Evolutionary conservation across 2,329 filamentous ascomycete genomes (phyloP), one percentile per base, ranked within the genome.

Genomic region (Fusarium xyrophilum): DNA sequence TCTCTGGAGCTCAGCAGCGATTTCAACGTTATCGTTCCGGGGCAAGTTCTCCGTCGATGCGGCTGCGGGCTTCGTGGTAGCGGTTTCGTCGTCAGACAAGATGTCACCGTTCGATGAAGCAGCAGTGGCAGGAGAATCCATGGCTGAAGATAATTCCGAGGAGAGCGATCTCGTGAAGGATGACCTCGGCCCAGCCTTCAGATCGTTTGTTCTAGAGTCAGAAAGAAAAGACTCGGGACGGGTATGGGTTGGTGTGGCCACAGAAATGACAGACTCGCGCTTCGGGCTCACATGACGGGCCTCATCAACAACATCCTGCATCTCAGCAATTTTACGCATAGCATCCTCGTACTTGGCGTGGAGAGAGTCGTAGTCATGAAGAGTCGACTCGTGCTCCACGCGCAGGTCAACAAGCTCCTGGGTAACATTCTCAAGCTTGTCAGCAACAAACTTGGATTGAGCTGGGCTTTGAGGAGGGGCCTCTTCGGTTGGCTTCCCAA

Each of bases 281-380:
- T 82, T 78, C 65, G 79, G 82, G 70, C 77, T 82, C 69, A 86
- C 83, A 74, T 93, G 91, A 35, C 89, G 88, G 32, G 89, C 85
- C 80, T 97, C 93, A 72, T 97, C 92, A 36, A 93, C 84, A 30
- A 88, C 86, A 75, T 97, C 95, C 77, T 97, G 93, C 48, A 98
- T 84, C 76, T 96, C 91, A 9, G 92, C 90, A 42, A 99, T 79
- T 13, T 91, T 89, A 48, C 90, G 90, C 65, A 99, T 82, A 8
- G 94, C 92, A 74, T 97, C 91, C 74, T 97, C 93, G 73, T 99
- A 99, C 79, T 97, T 98, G 71, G 89, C 85, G 59, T 93, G 89
- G 28, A 99, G 89, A 46, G 89, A 81, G 68, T 96, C 92, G 73
- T 90, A 95, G 61, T 98, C 93, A 67, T 86, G 89, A 21, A 97